Base-by-base conservation (phyloP, 106 monocot genomes). In the Platanthera zijinensis region DNA sequence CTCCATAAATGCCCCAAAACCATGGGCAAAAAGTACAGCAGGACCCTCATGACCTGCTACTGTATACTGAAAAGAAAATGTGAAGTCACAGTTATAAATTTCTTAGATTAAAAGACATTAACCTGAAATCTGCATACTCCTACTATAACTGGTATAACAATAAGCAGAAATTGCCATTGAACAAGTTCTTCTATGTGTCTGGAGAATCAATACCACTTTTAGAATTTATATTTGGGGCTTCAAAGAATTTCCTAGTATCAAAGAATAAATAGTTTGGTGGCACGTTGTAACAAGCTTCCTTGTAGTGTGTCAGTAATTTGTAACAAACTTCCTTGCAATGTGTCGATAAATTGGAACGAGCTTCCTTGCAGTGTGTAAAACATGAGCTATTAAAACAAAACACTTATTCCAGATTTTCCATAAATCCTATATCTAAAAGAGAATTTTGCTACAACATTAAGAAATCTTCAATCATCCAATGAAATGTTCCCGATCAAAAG, bases 1-100 rank as follows among this genome's bases (percentile, higher is more conserved):
- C 77, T 89, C 87, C 63, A 94, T 77, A 81, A 91, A 97, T 76
- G 94, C 93, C 77, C 93, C 97, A 89, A 97, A 97, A 53, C 96
- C 97, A 89, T 97, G 97, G 47, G 90, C 89, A 77, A 97, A 80
- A 53, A 97, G 93, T 79, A 91, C 81, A 51, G 91, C 77, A 78
- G 91, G 91, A 62, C 97, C 97, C 78, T 90, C 80, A 72, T 83
- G 12, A 39, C 97, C 97, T 69, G 74, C 75, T 79, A 73, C 87
- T 76, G 97, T 91, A 53, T 94, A 94, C 97, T 97, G 89, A 49
- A 79, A 64, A 75, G 10, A 32, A 66, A 66, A 66, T 30, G 10
- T 30, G 10, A 32, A 66, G 32, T 32, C 66, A 30, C 30, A 32
- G 10, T 66, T 8, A 61, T 32, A 66, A 66, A 66, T 30, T 66